Evolutionary conservation across 129 eudicot genomes (phyloP).

Genomic region (Tagetes patula): DNA sequence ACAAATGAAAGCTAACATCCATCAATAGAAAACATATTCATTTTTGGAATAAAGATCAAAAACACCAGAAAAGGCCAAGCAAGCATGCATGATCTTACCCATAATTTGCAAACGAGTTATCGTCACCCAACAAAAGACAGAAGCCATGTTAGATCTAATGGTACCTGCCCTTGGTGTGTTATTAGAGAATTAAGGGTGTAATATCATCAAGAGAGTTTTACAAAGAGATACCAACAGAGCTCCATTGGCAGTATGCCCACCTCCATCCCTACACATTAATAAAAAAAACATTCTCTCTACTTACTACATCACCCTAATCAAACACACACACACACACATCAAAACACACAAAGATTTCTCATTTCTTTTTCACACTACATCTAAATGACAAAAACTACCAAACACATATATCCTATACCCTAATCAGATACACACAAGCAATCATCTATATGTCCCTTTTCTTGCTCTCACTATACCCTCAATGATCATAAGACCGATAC

Average conservation of each 20-base stretch:
- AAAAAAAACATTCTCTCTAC: neutral
- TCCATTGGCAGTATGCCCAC: conserved; percentile 97
- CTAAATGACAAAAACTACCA: neutral
- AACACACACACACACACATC: neutral
- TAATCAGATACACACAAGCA: neutral
- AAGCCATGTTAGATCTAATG: neutral
- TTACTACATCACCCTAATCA: neutral
- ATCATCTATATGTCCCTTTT: neutral
- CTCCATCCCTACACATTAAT: conserved; percentile 42
- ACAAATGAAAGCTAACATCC: neutral
- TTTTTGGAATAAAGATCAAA: conserved; percentile 3
- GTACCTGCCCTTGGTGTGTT: conserved; percentile 20
- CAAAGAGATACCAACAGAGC: conserved; percentile 85
- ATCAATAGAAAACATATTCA: neutral
- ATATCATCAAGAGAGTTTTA: conserved; percentile 55
- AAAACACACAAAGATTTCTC: neutral
- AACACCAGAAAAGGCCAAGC: conserved; percentile 5
- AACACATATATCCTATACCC: neutral
- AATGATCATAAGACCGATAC: neutral
- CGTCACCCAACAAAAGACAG: neutral
- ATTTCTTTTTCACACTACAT: neutral
- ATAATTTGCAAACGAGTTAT: neutral
- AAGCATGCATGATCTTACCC: conserved; percentile 14
- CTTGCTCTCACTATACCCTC: neutral
- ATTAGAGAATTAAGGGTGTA: neutral